Base-by-base conservation (phyloP, 192 early-diverging fungal genomes). In the Phlyctochytrium planicorne region DNA sequence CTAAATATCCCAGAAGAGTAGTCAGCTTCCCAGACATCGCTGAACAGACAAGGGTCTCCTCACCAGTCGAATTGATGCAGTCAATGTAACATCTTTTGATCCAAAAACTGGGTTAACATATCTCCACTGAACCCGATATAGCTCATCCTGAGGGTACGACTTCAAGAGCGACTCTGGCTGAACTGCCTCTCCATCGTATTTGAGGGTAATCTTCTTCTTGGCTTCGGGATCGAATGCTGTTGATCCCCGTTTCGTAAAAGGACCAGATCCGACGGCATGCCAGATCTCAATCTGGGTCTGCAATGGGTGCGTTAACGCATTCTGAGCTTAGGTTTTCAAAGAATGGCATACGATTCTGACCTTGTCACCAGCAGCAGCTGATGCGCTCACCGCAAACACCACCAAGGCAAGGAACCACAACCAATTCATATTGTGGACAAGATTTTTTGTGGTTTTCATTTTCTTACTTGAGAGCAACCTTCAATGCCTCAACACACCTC, bases 401-500 rank as follows among this genome's bases (percentile, higher is more conserved):
- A n/a, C n/a, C n/a, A n/a, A n/a, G n/a, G n/a, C n/a, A n/a, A n/a
- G n/a, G n/a, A n/a, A n/a, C n/a, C n/a, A n/a, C n/a, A n/a, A n/a
- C n/a, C n/a, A n/a, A n/a, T n/a, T n/a, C n/a, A n/a, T n/a, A n/a
- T n/a, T n/a, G n/a, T n/a, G n/a, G n/a, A n/a, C n/a, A n/a, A n/a
- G n/a, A n/a, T n/a, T n/a, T n/a, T n/a, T n/a, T n/a, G n/a, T n/a
- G n/a, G n/a, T n/a, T n/a, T n/a, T n/a, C n/a, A n/a, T n/a, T n/a
- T n/a, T n/a, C n/a, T n/a, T n/a, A n/a, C 50, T 34, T 23, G 36
- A 74, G 30, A 34, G 74, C 64, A 29, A 53, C 65, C 40, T 60
- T 68, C 64, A 98, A 82, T 12, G 80, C 74, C 16, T 77, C 71
- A 3, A 90, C 87, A 72, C 86, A 91, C 40, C 66, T 47, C 64